A percentile compares a stretch with the other conserved stretches of the same genome.
Evolutionary conservation across 371 early-diverging fungal genomes (phyloP).

Genomic region (Rhizomucor miehei): DNA sequence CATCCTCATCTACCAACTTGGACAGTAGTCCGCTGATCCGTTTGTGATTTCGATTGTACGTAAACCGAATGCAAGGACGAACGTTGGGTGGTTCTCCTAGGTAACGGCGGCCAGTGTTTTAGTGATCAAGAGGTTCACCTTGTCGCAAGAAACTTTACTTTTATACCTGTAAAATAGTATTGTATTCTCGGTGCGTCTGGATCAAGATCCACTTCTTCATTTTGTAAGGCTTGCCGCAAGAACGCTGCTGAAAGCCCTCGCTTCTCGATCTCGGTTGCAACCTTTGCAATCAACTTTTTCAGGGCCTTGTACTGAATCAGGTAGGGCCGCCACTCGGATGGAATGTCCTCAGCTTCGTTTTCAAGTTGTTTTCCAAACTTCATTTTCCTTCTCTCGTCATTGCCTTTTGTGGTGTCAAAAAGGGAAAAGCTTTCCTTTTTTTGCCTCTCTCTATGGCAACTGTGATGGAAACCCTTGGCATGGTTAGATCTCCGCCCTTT

Average conservation of each 20-base stretch:
- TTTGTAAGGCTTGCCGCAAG: conserved; percentile 43
- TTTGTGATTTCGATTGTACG: conserved; percentile 26
- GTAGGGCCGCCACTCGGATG: conserved; percentile 66
- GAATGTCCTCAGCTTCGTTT: conserved; percentile 65
- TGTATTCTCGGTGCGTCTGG: conserved; percentile 36
- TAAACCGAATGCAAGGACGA: conserved; percentile 42
- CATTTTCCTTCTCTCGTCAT: conserved; percentile 34
- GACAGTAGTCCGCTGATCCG: conserved; percentile 18
- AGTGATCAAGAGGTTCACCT: not conserved
- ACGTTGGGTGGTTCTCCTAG: conserved; percentile 42
- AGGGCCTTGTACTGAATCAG: conserved; percentile 64
- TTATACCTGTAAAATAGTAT: conserved; percentile 55
- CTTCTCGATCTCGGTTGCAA: conserved; percentile 68
- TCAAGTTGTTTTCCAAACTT: conserved; percentile 77
- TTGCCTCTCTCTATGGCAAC: no score
- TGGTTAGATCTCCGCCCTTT: no score
- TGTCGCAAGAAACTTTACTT: not conserved
- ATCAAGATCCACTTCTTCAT: conserved; percentile 15
- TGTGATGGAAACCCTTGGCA: no score
- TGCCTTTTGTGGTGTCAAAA: no score
- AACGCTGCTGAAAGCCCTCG: conserved; percentile 50
- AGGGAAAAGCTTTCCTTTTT: no score
- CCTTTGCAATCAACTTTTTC: conserved; percentile 61
- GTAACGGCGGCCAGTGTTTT: not conserved
- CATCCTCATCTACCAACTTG: conserved; percentile 4